phyloP scores from a whole-genome alignment of 208 protist genomes.

The Vickermania ingenoplastis region DNA sequence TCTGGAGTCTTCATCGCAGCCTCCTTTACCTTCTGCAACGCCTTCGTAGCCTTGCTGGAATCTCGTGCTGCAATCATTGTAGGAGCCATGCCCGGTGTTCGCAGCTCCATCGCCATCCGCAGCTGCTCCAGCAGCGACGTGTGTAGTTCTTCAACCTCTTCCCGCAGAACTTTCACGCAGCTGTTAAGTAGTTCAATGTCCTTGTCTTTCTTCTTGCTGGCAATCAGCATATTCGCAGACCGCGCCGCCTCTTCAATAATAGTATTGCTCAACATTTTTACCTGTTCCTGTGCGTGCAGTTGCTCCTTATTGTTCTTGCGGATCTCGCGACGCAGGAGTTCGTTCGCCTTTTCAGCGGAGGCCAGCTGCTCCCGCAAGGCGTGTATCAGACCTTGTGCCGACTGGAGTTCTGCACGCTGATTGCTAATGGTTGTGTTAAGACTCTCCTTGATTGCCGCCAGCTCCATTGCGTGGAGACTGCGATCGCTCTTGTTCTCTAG shows the following conservation, averaged over 20 bases:
- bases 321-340: conserved; percentile 34
- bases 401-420: conserved; percentile 67
- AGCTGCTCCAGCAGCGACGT: conserved; percentile 27
- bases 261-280: conserved; percentile 52
- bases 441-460: conserved; percentile 65
- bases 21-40: background rate
- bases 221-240: conserved; percentile 31
- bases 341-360: conserved; percentile 59
- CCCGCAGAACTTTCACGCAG: conserved; percentile 48
- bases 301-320: conserved; percentile 34
- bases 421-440: conserved; percentile 78
- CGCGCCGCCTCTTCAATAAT: conserved; percentile 70
- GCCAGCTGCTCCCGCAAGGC: conserved; percentile 65
- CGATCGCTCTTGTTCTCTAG: conserved; percentile 64
- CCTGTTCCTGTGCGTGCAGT: conserved; percentile 43
- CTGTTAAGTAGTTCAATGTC: conserved; percentile 55
- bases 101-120: conserved; percentile 9
- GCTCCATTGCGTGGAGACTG: conserved; percentile 65
- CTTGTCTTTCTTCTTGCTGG: conserved; percentile 26
- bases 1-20: background rate
- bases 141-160: conserved; percentile 56
- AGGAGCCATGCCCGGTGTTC: background rate
- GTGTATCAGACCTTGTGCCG: conserved; percentile 58
- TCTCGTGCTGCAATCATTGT: background rate
- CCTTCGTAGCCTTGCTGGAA: background rate